Evolutionary conservation across 2,329 filamentous ascomycete genomes (phyloP), one percentile per base, ranked within the genome.

Genomic region (Coleophoma cylindrospora): DNA sequence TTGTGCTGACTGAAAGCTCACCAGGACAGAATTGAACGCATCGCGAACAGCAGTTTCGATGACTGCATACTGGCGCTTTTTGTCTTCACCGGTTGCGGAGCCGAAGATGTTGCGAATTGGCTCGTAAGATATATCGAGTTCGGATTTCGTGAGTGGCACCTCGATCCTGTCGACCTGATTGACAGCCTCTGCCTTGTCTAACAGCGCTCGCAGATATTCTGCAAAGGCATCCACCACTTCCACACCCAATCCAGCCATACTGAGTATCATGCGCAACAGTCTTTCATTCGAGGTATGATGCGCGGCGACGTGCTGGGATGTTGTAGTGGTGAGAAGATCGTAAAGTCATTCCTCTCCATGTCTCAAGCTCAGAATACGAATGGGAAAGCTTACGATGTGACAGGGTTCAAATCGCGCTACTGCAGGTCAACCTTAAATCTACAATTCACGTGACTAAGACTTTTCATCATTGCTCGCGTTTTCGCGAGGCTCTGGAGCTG

Each of bases 41-140:
- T 87, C 82, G 61, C 90, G 84, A 46, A 87, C 87, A 11, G 90
- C 91, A 15, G 87, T 91, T 68, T 97, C 94, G 43, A 96, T 81
- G 19, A 88, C 78, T 34, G 85, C 83, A 64, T 83, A 83, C 57
- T 84, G 82, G 41, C 79, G 78, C 52, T 61, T 73, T 57, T 75
- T 74, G 10, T 66, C 64, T 36, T 52, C 38, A 9, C 56, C 54
- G 12, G 41, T 15, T 13, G 52, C 34, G 51, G 40, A 68, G 50
- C 43, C 68, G n/a, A 77, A 71, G 13, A 73, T 64, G 27, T 64
- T 60, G 19, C 68, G 66, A 10, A 83, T 64, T 55, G 70, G 72
- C 27, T 63, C 65, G 36, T 74, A 67, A 15, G 82, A 64, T 51
- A 76, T 67, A 27, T 74, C 70, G 53, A 86, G 77, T 63, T 90